Base-by-base conservation (phyloP, 2,329 filamentous ascomycete genomes). In the Stagonosporopsis vannaccii region DNA sequence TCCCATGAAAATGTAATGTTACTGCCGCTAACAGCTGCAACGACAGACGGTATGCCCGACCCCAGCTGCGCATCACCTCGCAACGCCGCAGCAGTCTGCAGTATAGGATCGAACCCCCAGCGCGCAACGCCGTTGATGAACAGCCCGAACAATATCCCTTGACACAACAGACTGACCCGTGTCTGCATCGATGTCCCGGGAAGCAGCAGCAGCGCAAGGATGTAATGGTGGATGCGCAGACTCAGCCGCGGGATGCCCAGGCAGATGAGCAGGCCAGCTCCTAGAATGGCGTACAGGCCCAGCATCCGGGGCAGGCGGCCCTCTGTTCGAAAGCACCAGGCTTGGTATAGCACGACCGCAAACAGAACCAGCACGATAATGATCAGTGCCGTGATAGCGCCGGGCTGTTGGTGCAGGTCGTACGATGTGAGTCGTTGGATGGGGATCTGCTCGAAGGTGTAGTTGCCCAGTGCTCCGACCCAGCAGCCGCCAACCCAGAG, bases 71-170 rank as follows among this genome's bases (percentile, higher is more conserved):
- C 76, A 44, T 81, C 80, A 6, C 76, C 87, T 43, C 86, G 87
- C 17, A 98, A 78, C 0, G 87, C 86, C 0, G 77, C 83, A 0
- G 89, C 85, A 0, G 95, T 98, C 77, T 99, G 89, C 15, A 98
- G 83, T 37, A 98, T 85, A 0, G 90, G 84, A 58, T 92, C 93
- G 72, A 96, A 98, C 0, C 92, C 92, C 95, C 95, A 98, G 35
- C 94, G 85, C 4, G 93, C 93, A 56, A 96, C 87, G 48, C 95
- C 94, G 71, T 97, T 97, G 77, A 97, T 87, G 75, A 97, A 98
- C 0, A 98, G 83, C 0, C 95, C 95, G 6, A 98, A 80, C 0
- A 99, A 81, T 2, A 99, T 78, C 5, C 95, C 95, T 74, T 98
- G 94, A 68, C 92, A 97, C 1, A 97, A 74, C n/a, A 98, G 81